These are phyloP conservation scores for Xylariaceae sp. DNA, from an alignment of 2,329 filamentous ascomycete genomes.

Conservation along the genomic window DNA sequence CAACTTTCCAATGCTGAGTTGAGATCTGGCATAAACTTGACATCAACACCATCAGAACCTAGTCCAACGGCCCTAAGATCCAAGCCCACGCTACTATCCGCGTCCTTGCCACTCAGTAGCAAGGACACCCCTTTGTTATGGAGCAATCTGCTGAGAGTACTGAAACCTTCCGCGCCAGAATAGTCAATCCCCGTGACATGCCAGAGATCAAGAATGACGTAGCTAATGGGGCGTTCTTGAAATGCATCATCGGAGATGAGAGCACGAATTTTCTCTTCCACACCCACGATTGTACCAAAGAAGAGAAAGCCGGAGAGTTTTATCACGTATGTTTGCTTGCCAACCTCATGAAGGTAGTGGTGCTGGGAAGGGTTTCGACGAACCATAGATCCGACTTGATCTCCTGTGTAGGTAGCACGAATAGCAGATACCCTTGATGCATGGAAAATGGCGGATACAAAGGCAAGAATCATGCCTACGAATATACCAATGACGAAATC, in stretches of 20 bases:
- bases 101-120: slow-evolving; percentile 77
- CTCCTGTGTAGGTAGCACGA: slow-evolving; percentile 83
- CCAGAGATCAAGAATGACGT: slow-evolving; percentile 82
- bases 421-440: slow-evolving; percentile 88
- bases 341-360: slow-evolving; percentile 80
- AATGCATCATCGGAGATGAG: slow-evolving; percentile 84
- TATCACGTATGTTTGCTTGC: slow-evolving; percentile 83
- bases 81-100: slow-evolving; percentile 71
- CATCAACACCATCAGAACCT: slow-evolving; percentile 67
- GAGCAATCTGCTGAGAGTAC: slow-evolving; percentile 82
- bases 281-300: slow-evolving; percentile 94
- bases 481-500: slow-evolving; percentile 96
- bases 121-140: slow-evolving; percentile 74
- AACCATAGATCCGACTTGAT: slow-evolving; percentile 87
- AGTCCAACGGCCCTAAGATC: slow-evolving; percentile 83
- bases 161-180: slow-evolving; percentile 92
- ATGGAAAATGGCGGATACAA: slow-evolving; percentile 86
- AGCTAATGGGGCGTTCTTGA: slow-evolving; percentile 74
- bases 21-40: slow-evolving; percentile 80
- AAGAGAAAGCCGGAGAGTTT: slow-evolving; percentile 96
- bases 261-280: slow-evolving; percentile 81
- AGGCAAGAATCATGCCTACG: slow-evolving; percentile 86
- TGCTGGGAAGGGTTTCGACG: slow-evolving; percentile 86
- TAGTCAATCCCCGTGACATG: slow-evolving; percentile 94
- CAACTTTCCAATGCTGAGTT: slow-evolving; percentile 93